Percentiles rank a stretch among this genome's conserved stretches.
Evolutionary conservation across 768 basidiomycete genomes (phyloP).

Genomic region (Trametopsis cervina): DNA sequence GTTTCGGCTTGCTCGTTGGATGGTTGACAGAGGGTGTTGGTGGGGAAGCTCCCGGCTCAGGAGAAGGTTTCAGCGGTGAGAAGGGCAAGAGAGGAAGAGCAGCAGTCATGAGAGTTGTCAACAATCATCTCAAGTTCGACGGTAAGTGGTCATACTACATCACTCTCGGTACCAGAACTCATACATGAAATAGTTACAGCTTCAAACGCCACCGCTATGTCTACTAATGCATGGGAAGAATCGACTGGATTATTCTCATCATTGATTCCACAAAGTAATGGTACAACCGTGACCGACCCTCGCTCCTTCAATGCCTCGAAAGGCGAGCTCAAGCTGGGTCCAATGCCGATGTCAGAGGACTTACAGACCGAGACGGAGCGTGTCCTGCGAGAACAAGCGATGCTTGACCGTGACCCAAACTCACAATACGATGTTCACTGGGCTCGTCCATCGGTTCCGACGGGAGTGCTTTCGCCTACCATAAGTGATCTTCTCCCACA

Average conservation of each 20-base stretch:
- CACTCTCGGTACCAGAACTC: conserved; percentile 1
- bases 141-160: conserved; percentile 41
- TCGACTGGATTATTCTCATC: conserved; percentile 79
- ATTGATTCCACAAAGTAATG: conserved; percentile 59
- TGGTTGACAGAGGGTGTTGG: conserved; percentile 94
- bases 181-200: conserved; percentile 52
- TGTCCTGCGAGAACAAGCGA: conserved; percentile 71
- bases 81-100: conserved; percentile 81
- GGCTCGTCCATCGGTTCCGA: conserved; percentile 38
- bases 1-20: conserved; percentile 85
- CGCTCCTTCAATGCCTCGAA: conserved; percentile 70
- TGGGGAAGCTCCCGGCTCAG: conserved; percentile 75
- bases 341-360: conserved; percentile 70
- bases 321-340: conserved; percentile 82
- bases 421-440: conserved; percentile 61
- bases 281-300: conserved; percentile 49
- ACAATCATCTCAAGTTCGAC: conserved; percentile 87
- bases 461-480: conserved; percentile 57
- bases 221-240: conserved; percentile 72
- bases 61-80: conserved; percentile 75
- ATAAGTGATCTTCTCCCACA: conserved; percentile 73
- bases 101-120: conserved; percentile 88
- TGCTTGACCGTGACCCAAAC: conserved; percentile 62
- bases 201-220: conserved; percentile 56
- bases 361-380: conserved; percentile 78